These are phyloP conservation scores for Plasmodium adleri DNA, from an alignment of 169 alveolate species.

Conservation along the genomic window DNA sequence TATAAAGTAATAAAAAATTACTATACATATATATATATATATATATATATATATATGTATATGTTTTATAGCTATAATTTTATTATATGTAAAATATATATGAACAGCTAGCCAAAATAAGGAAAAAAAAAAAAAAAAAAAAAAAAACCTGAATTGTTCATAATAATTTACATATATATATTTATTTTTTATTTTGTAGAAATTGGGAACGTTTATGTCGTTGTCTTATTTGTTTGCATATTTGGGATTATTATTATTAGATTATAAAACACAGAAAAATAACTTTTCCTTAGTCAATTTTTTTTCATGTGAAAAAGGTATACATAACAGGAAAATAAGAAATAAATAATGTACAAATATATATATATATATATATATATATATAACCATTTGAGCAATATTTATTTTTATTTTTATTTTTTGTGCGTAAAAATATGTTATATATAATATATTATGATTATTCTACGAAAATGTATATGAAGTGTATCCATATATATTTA, in stretches of 20 bases:
- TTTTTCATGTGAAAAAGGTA: constrained; percentile 73
- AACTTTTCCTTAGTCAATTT: constrained; percentile 50
- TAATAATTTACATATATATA: background rate
- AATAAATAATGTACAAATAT: background rate
- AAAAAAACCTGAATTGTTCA: background rate
- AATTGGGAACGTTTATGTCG: constrained; percentile 53
- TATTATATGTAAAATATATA: background rate
- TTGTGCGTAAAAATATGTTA: no score
- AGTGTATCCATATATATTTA: background rate
- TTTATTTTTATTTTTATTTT: no score
- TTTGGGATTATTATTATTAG: constrained; percentile 31
- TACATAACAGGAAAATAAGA: background rate
- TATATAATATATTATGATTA: no score
- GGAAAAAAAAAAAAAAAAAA: background rate
- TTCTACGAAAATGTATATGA: background rate
- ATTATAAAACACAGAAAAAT: constrained; percentile 56
- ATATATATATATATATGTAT: no score
- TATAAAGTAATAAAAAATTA: constrained; percentile 34
- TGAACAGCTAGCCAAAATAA: background rate
- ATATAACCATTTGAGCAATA: background rate
- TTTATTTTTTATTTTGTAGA: constrained; percentile 29
- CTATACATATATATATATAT: no score
- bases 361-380: constrained; percentile 1
- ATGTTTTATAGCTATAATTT: no score
- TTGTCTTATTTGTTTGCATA: constrained; percentile 43